Base-by-base conservation (phyloP, 2,329 filamentous ascomycete species). In the Pseudogymnoascus verrucosus region DNA sequence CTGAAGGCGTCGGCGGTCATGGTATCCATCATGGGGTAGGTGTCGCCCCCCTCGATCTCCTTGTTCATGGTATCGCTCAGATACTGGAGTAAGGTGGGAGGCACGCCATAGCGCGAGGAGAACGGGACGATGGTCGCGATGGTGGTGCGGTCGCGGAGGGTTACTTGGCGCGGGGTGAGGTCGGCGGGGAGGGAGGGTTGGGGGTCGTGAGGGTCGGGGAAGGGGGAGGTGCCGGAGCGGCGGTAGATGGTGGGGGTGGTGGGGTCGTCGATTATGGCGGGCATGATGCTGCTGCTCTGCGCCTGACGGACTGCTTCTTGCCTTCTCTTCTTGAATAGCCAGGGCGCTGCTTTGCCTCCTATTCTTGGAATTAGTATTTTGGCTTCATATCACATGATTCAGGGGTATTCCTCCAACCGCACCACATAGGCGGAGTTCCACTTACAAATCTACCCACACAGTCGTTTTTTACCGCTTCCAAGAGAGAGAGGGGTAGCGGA, bases 11-110 rank as follows among this genome's bases (percentile, higher is more conserved):
- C 81, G 2, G 86, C 73, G 1, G 84, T 76, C 72, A 90, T 80
- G 11, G 81, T 78, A 54, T 87, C 82, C 64, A 85, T 82, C 83
- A 89, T 88, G 16, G 88, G 87, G 72, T 90, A 90, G 1, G 87
- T 90, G 70, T 90, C 86, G 21, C 88, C 88, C 71, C 85, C 85
- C 69, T 89, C 86, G 68, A 90, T 89, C 73, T 90, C 88, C 69
- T 84, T 82, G 68, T 89, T 89, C 63, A 90, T 76, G 71, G 89
- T 84, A 66, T 86, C 82, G 67, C 81, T 84, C 16, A 90, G 81
- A 70, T 89, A 89, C 37, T 80, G 78, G 44, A 89, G 77, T 26
- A 90, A 78, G 3, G 83, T 80, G 42, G 79, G 77, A 2, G 88
- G 88, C 8, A 90, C 83, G 67, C 86, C 80, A 61, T 79, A 77